Conservation (phyloP, 2,329 filamentous ascomycete species). For the Pseudogymnoascus sp. region DNA sequence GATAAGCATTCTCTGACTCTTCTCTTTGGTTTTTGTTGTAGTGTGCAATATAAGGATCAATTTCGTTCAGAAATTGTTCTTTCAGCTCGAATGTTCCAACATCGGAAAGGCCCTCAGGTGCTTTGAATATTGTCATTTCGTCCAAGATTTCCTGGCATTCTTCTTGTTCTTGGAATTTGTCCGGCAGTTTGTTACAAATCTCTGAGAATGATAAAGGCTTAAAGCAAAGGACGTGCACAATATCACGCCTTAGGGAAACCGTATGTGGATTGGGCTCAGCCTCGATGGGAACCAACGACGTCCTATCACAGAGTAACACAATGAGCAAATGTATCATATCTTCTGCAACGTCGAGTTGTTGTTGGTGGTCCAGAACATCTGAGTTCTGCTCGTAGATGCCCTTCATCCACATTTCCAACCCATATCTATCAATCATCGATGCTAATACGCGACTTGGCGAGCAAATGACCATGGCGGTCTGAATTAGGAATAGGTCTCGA, state of each 20-base stretch:
- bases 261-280: constrained; percentile 58
- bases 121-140: constrained; percentile 80
- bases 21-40: constrained; percentile 97
- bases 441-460: constrained; percentile 76
- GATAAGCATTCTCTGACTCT: constrained; percentile 85
- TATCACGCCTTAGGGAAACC: constrained; percentile 73
- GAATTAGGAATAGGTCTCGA: constrained; percentile 86
- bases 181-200: constrained; percentile 74
- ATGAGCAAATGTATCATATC: constrained; percentile 94
- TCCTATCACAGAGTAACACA: constrained; percentile 81
- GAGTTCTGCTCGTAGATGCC: constrained; percentile 68
- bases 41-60: constrained; percentile 93
- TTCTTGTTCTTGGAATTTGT: constrained; percentile 82
- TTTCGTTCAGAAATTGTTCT: constrained; percentile 72
- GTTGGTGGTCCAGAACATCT: constrained; percentile 71
- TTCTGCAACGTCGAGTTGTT: constrained; percentile 88
- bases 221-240: constrained; percentile 91
- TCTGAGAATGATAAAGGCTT: constrained; percentile 94
- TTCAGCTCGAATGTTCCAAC: constrained; percentile 92
- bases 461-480: constrained; percentile 82
- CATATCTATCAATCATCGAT: constrained; percentile 85
- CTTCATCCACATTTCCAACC: constrained; percentile 78
- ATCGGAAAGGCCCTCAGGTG: constrained; percentile 85
- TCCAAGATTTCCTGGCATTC: constrained; percentile 79
- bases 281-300: constrained; percentile 63